phyloP scores from a whole-genome alignment of 1,139 yeast species.

The Hyphopichia pseudoburtonii region DNA sequence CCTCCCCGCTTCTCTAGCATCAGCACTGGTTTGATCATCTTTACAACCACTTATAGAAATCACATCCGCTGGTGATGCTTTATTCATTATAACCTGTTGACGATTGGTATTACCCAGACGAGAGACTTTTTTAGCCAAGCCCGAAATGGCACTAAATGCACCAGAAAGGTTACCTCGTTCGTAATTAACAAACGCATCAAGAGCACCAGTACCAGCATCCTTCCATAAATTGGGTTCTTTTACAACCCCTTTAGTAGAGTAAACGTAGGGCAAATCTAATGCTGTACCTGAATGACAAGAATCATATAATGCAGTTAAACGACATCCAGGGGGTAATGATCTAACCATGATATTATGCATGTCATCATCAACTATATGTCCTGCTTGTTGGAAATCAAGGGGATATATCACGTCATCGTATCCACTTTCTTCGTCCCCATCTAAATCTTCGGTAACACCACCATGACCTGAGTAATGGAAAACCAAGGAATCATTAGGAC shows the following conservation, averaged over 20 bases:
- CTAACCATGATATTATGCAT: conserved; percentile 82
- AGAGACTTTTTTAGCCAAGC: conserved; percentile 48
- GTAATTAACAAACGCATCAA: conserved; percentile 70
- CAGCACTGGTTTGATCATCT: conserved; percentile 81
- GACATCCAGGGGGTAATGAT: conserved; percentile 77
- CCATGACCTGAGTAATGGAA: conserved; percentile 96
- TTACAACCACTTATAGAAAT: conserved; percentile 87
- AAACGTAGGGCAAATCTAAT: conserved; percentile 83
- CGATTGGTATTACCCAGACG: conserved; percentile 26
- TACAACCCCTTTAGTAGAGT: conserved; percentile 86
- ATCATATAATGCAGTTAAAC: conserved; percentile 86
- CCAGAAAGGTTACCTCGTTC: conserved; percentile 68
- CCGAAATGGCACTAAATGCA: conserved; percentile 40
- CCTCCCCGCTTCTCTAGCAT: conserved; percentile 72
- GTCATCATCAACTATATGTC: conserved; percentile 79
- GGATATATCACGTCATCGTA: conserved; percentile 90
- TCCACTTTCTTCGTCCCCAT: conserved; percentile 93
- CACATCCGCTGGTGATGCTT: conserved; percentile 87
- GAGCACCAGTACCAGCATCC: conserved; percentile 78
- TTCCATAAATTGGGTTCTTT: conserved; percentile 88
- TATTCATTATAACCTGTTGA: conserved; percentile 43
- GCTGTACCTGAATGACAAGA: conserved; percentile 95
- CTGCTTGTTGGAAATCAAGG: conserved; percentile 73
- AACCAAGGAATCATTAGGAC: conserved; percentile 80
- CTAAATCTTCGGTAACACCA: conserved; percentile 73